Evolutionary conservation across 257 asterid genomes (phyloP).

Genomic region (Lithospermum erythrorhizon): DNA sequence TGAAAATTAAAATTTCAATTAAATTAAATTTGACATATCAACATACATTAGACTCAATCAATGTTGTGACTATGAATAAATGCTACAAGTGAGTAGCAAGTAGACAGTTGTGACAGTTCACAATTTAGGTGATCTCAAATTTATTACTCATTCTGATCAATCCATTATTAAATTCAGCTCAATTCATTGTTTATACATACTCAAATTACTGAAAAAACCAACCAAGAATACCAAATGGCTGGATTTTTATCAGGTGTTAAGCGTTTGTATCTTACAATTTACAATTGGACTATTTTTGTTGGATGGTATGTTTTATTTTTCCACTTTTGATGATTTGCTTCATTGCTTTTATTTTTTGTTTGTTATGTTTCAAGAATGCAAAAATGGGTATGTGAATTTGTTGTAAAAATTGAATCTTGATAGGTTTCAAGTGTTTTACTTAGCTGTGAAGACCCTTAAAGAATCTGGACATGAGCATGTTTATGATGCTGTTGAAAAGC

Average conservation of each 20-base stretch:
- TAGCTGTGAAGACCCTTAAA: conserved; percentile 41
- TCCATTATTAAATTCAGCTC: no score
- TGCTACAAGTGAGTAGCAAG: no score
- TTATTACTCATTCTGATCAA: no score
- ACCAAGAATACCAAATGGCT: conserved; percentile 30
- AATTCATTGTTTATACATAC: no score
- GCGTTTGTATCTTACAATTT: conserved; percentile 57
- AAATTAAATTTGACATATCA: no score
- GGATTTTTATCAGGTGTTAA: conserved; percentile 36
- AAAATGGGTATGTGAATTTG: neutral
- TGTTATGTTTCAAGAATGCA: neutral
- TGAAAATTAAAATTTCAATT: no score
- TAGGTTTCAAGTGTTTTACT: conserved; percentile 65
- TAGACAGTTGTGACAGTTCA: no score
- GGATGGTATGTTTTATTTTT: conserved; percentile 51
- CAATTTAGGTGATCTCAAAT: no score
- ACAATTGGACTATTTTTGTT: conserved; percentile 70
- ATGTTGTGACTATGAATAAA: no score
- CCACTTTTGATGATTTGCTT: neutral
- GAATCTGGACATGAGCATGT: conserved; percentile 63
- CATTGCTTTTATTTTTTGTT: neutral
- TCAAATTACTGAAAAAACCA: no score
- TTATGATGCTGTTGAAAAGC: conserved; percentile 68
- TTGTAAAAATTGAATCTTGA: conserved; percentile 4
- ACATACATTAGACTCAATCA: no score